phyloP scores from a whole-genome alignment of 306 rosid species.

The Bauhinia variegata region DNA sequence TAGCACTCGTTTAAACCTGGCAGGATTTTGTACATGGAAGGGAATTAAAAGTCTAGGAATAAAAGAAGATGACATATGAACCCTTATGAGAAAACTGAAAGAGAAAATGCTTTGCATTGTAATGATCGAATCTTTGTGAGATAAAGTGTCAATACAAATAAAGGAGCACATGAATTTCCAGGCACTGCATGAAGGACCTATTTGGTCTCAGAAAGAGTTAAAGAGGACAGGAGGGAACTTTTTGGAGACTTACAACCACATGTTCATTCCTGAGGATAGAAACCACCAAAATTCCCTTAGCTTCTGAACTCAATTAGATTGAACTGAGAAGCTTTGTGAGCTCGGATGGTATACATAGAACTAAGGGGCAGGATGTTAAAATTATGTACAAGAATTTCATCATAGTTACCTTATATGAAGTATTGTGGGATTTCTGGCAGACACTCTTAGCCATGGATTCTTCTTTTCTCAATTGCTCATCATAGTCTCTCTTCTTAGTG shows the following conservation, averaged over 20 bases:
- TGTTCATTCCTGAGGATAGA: background rate
- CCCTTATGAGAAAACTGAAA: constrained; percentile 8
- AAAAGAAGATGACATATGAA: background rate
- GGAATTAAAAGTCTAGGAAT: background rate
- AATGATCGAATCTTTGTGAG: background rate
- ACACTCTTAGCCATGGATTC: constrained; percentile 86
- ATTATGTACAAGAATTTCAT: constrained; percentile 32
- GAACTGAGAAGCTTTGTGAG: constrained; percentile 12
- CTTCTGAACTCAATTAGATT: constrained; percentile 15
- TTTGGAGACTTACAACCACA: constrained; percentile 12
- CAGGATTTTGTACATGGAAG: background rate
- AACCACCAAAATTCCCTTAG: constrained; percentile 14
- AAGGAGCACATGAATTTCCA: constrained; percentile 17
- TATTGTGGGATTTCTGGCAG: constrained; percentile 75
- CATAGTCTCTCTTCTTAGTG: constrained; percentile 85
- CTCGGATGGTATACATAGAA: constrained; percentile 6
- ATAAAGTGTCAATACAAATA: constrained; percentile 2
- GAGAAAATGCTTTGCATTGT: background rate
- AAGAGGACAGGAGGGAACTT: background rate
- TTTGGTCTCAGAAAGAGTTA: background rate
- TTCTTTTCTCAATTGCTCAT: constrained; percentile 90
- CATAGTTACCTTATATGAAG: constrained; percentile 68
- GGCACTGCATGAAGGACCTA: constrained; percentile 4
- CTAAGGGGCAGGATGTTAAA: background rate
- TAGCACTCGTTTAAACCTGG: background rate